Evolutionary conservation across 306 rosid genomes (phyloP).

Genomic region (Pyrus communis): DNA sequence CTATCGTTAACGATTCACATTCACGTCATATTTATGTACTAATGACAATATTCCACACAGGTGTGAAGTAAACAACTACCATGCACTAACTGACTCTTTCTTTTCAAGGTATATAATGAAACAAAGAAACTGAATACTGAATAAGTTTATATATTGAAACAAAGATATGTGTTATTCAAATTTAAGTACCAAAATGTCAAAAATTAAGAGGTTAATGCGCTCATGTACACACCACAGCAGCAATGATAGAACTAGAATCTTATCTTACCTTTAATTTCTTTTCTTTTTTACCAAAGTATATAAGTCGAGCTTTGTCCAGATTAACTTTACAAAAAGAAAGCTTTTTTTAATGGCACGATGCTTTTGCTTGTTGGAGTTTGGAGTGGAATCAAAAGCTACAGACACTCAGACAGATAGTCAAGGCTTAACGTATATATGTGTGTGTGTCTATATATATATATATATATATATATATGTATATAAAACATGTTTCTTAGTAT

Average conservation of each 20-base stretch:
- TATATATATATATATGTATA: not conserved
- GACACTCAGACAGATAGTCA: not conserved
- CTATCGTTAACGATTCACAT: too few relatives aligned
- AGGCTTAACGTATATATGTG: too few relatives aligned
- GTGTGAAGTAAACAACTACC: too few relatives aligned
- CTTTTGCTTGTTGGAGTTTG: conserved; percentile 25
- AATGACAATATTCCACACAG: too few relatives aligned
- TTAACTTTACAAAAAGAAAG: conserved; percentile 34
- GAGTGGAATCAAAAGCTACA: conserved; percentile 11
- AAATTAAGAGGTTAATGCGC: not conserved
- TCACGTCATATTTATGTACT: too few relatives aligned
- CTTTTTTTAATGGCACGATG: conserved; percentile 18
- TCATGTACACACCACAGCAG: not conserved
- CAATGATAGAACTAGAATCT: not conserved
- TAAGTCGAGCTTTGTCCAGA: conserved; percentile 2
- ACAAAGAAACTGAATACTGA: too few relatives aligned
- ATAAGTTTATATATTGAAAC: too few relatives aligned
- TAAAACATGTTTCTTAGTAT: conserved; percentile 28
- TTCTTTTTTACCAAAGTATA: not conserved
- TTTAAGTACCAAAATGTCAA: too few relatives aligned
- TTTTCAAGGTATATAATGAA: too few relatives aligned
- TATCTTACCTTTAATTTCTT: not conserved
- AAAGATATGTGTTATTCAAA: too few relatives aligned
- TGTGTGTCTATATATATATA: too few relatives aligned
- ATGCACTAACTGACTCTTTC: too few relatives aligned